Percentiles rank a stretch among this genome's conserved stretches.
phyloP scores from a whole-genome alignment of 495 filamentous ascomycete genomes.

The Neurospora africana region DNA sequence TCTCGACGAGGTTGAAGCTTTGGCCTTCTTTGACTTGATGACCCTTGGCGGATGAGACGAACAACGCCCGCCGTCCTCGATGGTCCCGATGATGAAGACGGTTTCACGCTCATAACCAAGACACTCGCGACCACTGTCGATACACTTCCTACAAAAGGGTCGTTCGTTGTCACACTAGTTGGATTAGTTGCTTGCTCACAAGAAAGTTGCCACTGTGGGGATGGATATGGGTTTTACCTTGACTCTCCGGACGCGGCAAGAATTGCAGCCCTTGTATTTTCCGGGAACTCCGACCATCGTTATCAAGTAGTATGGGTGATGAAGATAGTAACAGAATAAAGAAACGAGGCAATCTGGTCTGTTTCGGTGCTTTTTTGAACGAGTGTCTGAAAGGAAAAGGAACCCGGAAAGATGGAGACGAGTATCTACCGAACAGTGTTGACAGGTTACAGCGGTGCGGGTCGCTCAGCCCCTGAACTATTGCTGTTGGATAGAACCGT shows the following conservation, averaged over 20 bases:
- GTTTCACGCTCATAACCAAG: conserved; percentile 49
- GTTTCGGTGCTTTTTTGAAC: neutral
- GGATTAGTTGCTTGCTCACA: neutral
- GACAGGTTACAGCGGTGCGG: neutral
- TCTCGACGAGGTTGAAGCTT: conserved; percentile 7
- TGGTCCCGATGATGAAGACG: conserved; percentile 39
- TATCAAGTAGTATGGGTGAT: neutral
- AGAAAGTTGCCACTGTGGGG: neutral
- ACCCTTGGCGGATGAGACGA: conserved; percentile 37
- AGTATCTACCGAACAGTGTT: neutral
- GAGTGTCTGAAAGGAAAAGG: neutral
- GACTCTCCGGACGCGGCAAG: conserved; percentile 31
- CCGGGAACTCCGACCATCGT: conserved; percentile 31
- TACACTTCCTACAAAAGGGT: conserved; percentile 53
- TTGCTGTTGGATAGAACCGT: neutral
- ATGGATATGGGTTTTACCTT: conserved; percentile 13
- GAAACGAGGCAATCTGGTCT: neutral
- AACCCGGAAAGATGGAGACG: neutral
- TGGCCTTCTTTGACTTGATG: conserved; percentile 20
- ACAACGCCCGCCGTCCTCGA: conserved; percentile 33
- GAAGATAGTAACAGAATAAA: neutral
- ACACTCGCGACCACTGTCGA: conserved; percentile 52
- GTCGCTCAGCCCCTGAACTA: neutral
- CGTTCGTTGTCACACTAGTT: conserved; percentile 47
- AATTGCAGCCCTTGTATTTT: conserved; percentile 39